Percentiles rank a stretch among this genome's conserved stretches.
These are phyloP conservation scores for Aspergillus diversus DNA, from an alignment of 495 filamentous ascomycete species.

Conservation along the genomic window DNA sequence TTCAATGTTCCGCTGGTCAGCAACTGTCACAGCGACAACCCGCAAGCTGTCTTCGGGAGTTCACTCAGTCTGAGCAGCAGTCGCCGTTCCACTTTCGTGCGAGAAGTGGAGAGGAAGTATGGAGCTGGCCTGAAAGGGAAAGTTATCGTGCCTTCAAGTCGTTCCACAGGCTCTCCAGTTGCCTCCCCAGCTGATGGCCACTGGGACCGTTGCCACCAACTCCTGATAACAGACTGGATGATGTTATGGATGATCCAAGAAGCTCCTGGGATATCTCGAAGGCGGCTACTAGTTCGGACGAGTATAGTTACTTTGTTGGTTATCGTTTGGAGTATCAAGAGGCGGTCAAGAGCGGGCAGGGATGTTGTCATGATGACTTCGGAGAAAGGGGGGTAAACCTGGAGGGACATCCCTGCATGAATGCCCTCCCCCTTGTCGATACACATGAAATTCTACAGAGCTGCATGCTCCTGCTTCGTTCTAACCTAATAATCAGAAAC, in stretches of 20 bases:
- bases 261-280: neutral
- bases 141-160: conserved; percentile 19
- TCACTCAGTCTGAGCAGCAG: conserved; percentile 4
- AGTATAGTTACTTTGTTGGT: neutral
- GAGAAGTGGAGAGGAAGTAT: conserved; percentile 23
- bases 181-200: conserved; percentile 2
- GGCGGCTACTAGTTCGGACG: conserved; percentile 1
- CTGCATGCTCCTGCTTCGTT: neutral
- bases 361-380: conserved; percentile 16
- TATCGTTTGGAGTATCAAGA: conserved; percentile 13
- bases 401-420: conserved; percentile 17
- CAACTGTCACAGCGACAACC: conserved; percentile 3
- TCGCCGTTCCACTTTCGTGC: conserved; percentile 9
- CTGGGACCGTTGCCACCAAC: conserved; percentile 6
- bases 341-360: conserved; percentile 16
- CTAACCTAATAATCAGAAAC: neutral
- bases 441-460: too few species aligned
- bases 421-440: conserved; percentile 7
- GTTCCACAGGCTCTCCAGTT: neutral
- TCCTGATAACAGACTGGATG: neutral
- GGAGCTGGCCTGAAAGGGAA: conserved; percentile 26
- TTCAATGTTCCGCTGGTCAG: conserved; percentile 9
- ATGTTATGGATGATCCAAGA: conserved; percentile 5
- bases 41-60: conserved; percentile 7
- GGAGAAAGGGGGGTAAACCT: neutral